phyloP scores from a whole-genome alignment of 495 filamentous ascomycete genomes.

The Chaetomidium leptoderma region DNA sequence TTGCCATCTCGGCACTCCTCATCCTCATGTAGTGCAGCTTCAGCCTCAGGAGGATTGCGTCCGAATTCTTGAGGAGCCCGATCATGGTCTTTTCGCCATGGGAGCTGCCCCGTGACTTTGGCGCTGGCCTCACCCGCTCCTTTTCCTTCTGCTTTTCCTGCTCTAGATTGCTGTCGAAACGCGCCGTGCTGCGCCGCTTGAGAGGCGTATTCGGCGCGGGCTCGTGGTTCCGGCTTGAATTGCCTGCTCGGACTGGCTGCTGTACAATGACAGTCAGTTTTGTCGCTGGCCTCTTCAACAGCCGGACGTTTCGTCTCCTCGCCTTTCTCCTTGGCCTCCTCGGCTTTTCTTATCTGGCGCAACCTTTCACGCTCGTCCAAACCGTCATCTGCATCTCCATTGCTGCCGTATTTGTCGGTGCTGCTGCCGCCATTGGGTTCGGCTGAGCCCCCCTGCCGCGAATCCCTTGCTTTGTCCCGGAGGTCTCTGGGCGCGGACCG shows the following conservation, averaged over 20 bases:
- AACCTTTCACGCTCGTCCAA: neutral
- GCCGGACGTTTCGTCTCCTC: neutral
- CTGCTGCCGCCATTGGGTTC: neutral
- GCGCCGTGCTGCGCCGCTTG: neutral
- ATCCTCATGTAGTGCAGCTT: neutral
- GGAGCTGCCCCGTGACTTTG: neutral
- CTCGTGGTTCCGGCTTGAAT: neutral
- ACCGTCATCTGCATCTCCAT: neutral
- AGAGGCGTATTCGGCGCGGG: neutral
- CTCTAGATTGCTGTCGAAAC: neutral
- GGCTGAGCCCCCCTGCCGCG: neutral
- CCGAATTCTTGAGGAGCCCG: neutral
- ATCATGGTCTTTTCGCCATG: neutral
- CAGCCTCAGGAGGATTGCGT: neutral
- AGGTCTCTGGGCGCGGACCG: neutral
- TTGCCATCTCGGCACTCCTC: neutral
- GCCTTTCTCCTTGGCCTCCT: neutral
- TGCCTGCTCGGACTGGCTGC: neutral
- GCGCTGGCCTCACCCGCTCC: neutral
- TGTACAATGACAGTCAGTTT: neutral
- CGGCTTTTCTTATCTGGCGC: neutral
- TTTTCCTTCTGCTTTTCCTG: neutral
- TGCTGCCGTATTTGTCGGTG: neutral
- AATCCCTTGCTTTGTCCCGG: neutral
- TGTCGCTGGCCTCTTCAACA: neutral